Evolutionary conservation across 306 rosid species (phyloP), one percentile per base, ranked within the genome.

Genomic region (Adenanthera pavonina): DNA sequence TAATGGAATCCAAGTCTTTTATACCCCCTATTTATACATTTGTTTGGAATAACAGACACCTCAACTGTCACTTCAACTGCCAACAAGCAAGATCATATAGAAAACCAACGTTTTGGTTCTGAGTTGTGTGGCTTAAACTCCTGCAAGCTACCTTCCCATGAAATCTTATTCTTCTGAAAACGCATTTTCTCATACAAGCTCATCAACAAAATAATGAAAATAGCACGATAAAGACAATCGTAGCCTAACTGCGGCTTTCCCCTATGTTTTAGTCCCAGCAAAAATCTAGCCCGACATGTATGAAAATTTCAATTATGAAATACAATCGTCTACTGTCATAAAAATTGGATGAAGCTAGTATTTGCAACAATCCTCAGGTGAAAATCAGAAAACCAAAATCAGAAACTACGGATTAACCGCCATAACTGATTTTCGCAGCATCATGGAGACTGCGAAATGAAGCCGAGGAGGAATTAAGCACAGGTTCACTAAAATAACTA

Each of bases 1-100:
- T 46, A 74, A 64, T 52, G 16, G 20, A 64, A 35, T 61, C 52
- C 47, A 62, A 35, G 6, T 5, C 43, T 35, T 20, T 41, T 56
- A 25, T 60, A 51, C 19, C 48, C 53, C 46, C 46, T 60, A 20
- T 83, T 38, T n/a, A 15, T 74, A 40, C 74, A 62, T 71, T 62
- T 30, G 43, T 77, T 61, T 49, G 72, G 48, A 33, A 44, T 43
- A 65, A 30, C 66, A n/a, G 62, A 15, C 19, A 61, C 51, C 72
- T 64, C 5, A 51, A 69, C 48, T 16, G 43, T 11, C 33, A 17
- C 47, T 80, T 62, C 5, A 47, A 49, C 49, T 25, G 44, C 8
- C n/a, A 12, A 76, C 19, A 46, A 35, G 47, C 79, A 30, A 73
- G 46, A 47, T 16, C 48, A n/a, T 40, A 51, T 64, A 49, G 40